Evolutionary conservation across 208 protist genomes (phyloP).

Genomic region (Trypanosoma cruzi): DNA sequence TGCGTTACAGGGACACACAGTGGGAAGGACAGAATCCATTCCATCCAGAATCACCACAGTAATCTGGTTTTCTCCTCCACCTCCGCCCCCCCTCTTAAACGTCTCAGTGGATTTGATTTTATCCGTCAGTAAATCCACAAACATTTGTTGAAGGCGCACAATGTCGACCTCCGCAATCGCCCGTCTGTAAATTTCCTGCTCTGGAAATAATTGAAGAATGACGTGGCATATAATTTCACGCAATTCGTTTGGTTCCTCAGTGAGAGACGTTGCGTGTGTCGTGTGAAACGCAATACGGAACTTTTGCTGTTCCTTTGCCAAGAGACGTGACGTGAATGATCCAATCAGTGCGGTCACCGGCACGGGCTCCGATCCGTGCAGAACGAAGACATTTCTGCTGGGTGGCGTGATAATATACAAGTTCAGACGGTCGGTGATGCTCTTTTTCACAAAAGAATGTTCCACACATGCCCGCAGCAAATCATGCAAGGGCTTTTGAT

Average conservation of each 20-base stretch:
- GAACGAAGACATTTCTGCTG: conserved; percentile 68
- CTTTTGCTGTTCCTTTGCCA: conserved; percentile 28
- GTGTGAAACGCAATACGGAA: conserved; percentile 67
- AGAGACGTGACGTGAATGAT: conserved; percentile 31
- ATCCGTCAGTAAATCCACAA: conserved; percentile 39
- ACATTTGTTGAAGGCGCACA: conserved; percentile 48
- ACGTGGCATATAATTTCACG: conserved; percentile 63
- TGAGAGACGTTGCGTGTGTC: conserved; percentile 34
- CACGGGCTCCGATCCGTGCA: conserved; percentile 42
- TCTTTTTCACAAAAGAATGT: conserved; percentile 40
- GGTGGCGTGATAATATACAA: conserved; percentile 78
- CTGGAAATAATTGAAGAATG: conserved; percentile 60
- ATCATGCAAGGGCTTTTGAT: conserved; percentile 4
- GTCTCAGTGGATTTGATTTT: conserved; percentile 10
- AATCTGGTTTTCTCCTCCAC: conserved; percentile 6
- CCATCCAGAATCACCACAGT: conserved; percentile 67
- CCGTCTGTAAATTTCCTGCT: conserved; percentile 57
- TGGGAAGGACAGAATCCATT: conserved; percentile 42
- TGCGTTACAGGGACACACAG: conserved; percentile 52
- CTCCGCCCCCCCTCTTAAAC: neutral
- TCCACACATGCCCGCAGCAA: conserved; percentile 19
- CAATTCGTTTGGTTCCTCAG: conserved; percentile 72
- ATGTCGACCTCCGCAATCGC: conserved; percentile 66
- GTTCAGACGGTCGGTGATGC: conserved; percentile 62
- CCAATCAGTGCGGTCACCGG: conserved; percentile 49